Base-by-base conservation (phyloP, 139 green algal genomes). In the Ettlia oleoabundans region DNA sequence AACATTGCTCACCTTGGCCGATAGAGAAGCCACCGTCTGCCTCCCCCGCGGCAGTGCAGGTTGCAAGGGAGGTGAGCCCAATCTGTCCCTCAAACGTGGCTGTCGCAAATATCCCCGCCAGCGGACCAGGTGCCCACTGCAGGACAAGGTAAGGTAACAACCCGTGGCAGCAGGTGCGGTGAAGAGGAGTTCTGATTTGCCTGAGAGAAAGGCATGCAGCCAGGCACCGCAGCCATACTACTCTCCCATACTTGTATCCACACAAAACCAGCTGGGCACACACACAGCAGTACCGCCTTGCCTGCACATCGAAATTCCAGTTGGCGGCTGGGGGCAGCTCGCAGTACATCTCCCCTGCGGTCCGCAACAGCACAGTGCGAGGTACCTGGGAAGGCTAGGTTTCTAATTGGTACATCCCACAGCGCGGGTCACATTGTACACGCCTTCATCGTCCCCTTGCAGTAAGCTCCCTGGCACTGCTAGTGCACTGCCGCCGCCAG, bases 301-400 rank as follows among this genome's bases (percentile, higher is more conserved):
- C 51, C 51, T n/a, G n/a, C 62, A 97, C 88, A 75, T 98, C 92
- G 51, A 97, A 96, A 85, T 96, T 95, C 92, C 92, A 98, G 83
- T 96, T 94, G 28, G 41, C 70, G 21, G 72, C 79, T 2, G 82
- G 65, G 3, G 89, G 83, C 68, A 94, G 85, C 87, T 95, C 92
- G 76, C 88, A 91, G 26, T 94, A 69, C 6, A 91, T 4, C 53
- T 78, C 30, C 70, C 84, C 61, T 86, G 58, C 65, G 82, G 67
- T 65, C 5, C 55, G 30, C 55, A 5, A 58, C 47, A 58, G 47
- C n/a, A n/a, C n/a, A n/a, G n/a, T n/a, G n/a, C n/a, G n/a, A n/a
- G n/a, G n/a, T n/a, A n/a, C n/a, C n/a, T n/a, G n/a, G n/a, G n/a
- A n/a, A n/a, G n/a, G n/a, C n/a, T n/a, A n/a, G n/a, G n/a, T n/a